phyloP scores from a whole-genome alignment of 208 protist genomes.

The Angomonas deanei region DNA sequence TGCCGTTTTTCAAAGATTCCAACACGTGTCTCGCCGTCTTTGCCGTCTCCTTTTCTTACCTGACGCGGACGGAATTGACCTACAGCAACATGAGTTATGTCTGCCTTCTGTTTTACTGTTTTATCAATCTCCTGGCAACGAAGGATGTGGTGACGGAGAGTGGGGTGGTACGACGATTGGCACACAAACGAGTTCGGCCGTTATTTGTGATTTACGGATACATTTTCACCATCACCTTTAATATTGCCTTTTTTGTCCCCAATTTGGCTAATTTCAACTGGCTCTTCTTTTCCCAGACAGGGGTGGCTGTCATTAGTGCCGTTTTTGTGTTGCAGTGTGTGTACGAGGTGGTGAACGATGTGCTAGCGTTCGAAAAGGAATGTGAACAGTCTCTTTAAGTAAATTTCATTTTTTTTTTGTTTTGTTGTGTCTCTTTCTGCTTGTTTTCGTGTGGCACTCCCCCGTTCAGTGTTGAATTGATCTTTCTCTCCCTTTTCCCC shows the following conservation, averaged over 20 bases:
- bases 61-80: conserved; percentile 35
- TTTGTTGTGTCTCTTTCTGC: background rate
- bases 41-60: conserved; percentile 36
- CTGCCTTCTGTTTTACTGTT: conserved; percentile 56
- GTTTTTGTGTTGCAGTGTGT: conserved; percentile 49
- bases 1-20: conserved; percentile 29
- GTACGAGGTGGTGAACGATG: conserved; percentile 27
- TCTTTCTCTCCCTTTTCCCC: background rate
- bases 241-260: conserved; percentile 66
- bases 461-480: background rate
- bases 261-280: conserved; percentile 71
- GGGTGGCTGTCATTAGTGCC: conserved; percentile 21
- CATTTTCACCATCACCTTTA: conserved; percentile 33
- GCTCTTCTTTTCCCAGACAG: conserved; percentile 68
- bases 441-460: background rate
- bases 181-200: conserved; percentile 26
- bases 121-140: conserved; percentile 22
- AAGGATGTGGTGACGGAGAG: background rate
- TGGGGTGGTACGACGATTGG: background rate
- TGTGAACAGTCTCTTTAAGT: background rate
- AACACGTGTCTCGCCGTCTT: conserved; percentile 40
- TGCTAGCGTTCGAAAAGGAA: conserved; percentile 21
- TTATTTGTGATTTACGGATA: conserved; percentile 49
- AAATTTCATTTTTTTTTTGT: conserved; percentile 14
- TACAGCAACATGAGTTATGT: conserved; percentile 38